Evolutionary conservation across 306 rosid genomes (phyloP), one percentile per base, ranked within the genome.

Genomic region (Dalbergia oliveri): DNA sequence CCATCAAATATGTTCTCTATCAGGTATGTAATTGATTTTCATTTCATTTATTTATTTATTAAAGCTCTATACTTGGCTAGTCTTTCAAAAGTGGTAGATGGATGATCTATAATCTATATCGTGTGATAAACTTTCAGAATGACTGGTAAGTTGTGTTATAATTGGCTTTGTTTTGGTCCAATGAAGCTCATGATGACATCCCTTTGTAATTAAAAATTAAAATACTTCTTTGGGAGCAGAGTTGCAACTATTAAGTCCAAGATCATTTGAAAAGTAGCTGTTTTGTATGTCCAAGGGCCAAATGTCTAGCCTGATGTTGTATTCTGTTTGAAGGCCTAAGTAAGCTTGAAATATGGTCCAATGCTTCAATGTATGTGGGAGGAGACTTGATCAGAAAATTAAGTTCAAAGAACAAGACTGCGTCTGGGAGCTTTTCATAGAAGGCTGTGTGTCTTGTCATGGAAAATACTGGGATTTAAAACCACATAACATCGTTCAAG

Each of bases 1-100:
- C 84, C 66, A 84, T 93, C 84, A 96, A 91, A 91, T 96, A 91
- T 87, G 98, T 83, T 83, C 92, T 96, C 15, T 96, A 96, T 84
- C 80, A 87, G 97, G 99, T 93, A 86, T 18, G 47, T 49, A 15
- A 62, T 41, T 76, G 15, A 7, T 61, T 63, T 66, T 41, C 31
- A 23, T 21, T 44, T 73, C 78, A 54, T 66, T 15, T 41, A 4
- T 50, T 49, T 12, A 5, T 26, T 26, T 26, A 1, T 26, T 26
- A 2, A 26, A 26, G 58, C 75, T 86, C 15, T 69, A 49, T 75
- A 49, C 26, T 63, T 16, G 67, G 37, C 71, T 66, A 66, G 19
- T 63, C 61, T 9, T 69, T 35, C 21, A 67, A 26, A 13, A 33
- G 23, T 2, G 69, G 26, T 64, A 41, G 16, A n/a, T 21, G 10